Evolutionary conservation across 805 yeast genomes (phyloP).

Genomic region (Metschnikowia orientalis): DNA sequence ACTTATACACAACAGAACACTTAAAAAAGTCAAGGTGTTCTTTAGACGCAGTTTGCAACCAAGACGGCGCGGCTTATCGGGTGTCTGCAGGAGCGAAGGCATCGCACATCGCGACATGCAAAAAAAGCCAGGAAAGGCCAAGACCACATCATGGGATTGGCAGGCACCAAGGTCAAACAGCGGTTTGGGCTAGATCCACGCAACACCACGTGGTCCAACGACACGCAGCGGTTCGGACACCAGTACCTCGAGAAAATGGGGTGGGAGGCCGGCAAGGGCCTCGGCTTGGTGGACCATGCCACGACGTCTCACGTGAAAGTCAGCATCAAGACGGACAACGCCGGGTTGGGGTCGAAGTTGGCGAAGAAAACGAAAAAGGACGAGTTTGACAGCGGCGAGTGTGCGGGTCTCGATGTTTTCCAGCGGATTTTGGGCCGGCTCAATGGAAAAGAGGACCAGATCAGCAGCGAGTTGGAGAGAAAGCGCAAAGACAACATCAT

Average conservation of each 20-base stretch:
- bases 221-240: constrained; percentile 80
- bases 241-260: constrained; percentile 77
- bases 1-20: no score
- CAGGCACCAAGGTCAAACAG: constrained; percentile 75
- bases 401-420: constrained; percentile 88
- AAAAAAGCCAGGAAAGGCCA: no score
- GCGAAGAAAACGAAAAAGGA: constrained; percentile 56
- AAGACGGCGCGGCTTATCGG: no score
- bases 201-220: constrained; percentile 91
- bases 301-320: constrained; percentile 82
- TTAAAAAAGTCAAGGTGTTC: no score
- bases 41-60: no score
- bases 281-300: constrained; percentile 67
- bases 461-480: constrained; percentile 60
- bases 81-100: no score
- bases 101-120: no score
- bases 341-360: constrained; percentile 86
- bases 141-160: constrained; percentile 61
- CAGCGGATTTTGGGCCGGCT: constrained; percentile 85
- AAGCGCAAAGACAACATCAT: constrained; percentile 65
- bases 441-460: constrained; percentile 76
- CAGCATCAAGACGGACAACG: constrained; percentile 70
- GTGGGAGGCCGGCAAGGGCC: constrained; percentile 89
- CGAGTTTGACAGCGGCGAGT: constrained; percentile 74
- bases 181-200: constrained; percentile 91